Conservation (phyloP, 2,329 filamentous ascomycete genomes). For the Periconia sp. region DNA sequence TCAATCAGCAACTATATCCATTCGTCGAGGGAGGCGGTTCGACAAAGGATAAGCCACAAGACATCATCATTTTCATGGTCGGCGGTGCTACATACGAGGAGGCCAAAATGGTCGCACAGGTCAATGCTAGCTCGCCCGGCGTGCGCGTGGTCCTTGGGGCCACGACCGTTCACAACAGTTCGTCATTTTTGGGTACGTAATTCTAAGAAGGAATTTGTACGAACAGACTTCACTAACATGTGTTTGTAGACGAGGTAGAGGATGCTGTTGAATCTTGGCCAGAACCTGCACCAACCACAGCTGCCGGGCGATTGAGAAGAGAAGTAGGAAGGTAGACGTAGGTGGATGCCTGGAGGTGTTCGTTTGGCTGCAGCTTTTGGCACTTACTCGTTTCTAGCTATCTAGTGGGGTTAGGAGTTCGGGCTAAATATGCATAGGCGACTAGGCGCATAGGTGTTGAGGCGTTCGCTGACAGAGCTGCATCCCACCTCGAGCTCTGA, state of each 20-base stretch:
- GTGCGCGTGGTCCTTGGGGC: slow-evolving; percentile 88
- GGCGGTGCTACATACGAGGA: slow-evolving; percentile 96
- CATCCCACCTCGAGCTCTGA: neutral
- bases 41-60: slow-evolving; percentile 93
- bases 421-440: slow-evolving; percentile 8
- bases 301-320: slow-evolving; percentile 66
- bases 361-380: neutral
- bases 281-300: slow-evolving; percentile 59
- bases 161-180: slow-evolving; percentile 86
- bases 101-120: slow-evolving; percentile 91
- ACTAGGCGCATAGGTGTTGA: slow-evolving; percentile 4
- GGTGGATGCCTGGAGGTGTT: neutral
- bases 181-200: slow-evolving; percentile 84
- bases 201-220: too few species aligned
- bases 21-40: slow-evolving; percentile 89
- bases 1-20: slow-evolving; percentile 87
- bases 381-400: neutral
- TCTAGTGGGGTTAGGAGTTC: slow-evolving; percentile 4
- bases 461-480: neutral
- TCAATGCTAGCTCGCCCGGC: slow-evolving; percentile 90
- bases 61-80: slow-evolving; percentile 92
- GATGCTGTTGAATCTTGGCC: slow-evolving; percentile 89
- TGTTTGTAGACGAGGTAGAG: slow-evolving; percentile 81
- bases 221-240: too few species aligned
- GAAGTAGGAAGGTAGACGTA: slow-evolving; percentile 59